Percentiles rank a stretch among this genome's conserved stretches.
Evolutionary conservation across 1,284 basidiomycete species (phyloP).

Genomic region (Rhodotorula sp.): DNA sequence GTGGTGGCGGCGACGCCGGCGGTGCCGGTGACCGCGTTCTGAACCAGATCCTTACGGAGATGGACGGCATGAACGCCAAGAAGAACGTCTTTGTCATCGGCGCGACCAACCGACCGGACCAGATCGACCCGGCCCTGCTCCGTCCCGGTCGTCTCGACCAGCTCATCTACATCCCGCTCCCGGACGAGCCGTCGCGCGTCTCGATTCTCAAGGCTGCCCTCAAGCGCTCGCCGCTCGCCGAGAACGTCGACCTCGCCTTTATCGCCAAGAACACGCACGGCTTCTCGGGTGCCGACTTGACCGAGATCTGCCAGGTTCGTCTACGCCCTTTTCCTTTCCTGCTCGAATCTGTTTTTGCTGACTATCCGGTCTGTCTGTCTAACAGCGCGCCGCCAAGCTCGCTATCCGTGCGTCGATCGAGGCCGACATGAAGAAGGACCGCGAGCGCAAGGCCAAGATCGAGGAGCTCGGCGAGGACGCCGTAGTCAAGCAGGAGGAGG

Average conservation of each 20-base stretch:
- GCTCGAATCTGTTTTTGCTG: neutral
- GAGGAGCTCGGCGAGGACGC: conserved; percentile 64
- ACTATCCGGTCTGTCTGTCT: neutral
- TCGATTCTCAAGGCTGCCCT: conserved; percentile 88
- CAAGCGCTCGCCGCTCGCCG: conserved; percentile 85
- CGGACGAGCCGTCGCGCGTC: conserved; percentile 86
- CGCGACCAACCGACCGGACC: conserved; percentile 98
- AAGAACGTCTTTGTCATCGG: conserved; percentile 82
- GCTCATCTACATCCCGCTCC: conserved; percentile 56
- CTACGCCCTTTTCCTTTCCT: neutral
- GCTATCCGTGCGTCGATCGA: conserved; percentile 95
- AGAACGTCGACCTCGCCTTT: conserved; percentile 81
- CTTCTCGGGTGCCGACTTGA: conserved; percentile 98
- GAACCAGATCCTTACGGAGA: conserved; percentile 67
- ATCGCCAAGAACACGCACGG: conserved; percentile 93
- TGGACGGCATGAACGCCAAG: conserved; percentile 99
- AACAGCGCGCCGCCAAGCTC: conserved; percentile 83
- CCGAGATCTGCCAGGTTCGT: conserved; percentile 85
- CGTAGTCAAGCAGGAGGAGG: conserved; percentile 60
- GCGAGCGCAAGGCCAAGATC: conserved; percentile 79
- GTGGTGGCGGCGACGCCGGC: conserved; percentile 71
- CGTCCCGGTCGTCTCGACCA: conserved; percentile 96
- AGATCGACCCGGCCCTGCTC: conserved; percentile 93
- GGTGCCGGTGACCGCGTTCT: conserved; percentile 83
- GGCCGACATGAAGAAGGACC: conserved; percentile 74